phyloP scores from a whole-genome alignment of 2,329 filamentous ascomycete genomes.

The Epichloe hybrida region DNA sequence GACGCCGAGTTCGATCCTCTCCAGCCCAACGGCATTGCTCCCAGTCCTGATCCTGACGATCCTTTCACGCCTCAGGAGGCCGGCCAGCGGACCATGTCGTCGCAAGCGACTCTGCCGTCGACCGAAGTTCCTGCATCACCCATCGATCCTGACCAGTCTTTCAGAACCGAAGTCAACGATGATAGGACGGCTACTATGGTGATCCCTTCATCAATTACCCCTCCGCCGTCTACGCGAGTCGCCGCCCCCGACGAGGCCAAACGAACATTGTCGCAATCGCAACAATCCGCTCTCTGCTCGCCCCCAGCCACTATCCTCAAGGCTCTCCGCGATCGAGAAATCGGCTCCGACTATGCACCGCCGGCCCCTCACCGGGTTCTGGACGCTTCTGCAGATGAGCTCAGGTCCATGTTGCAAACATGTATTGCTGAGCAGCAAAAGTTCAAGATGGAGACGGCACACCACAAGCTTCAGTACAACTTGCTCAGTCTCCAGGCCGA shows the following conservation, averaged over 20 bases:
- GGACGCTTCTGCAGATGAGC: constrained; percentile 39
- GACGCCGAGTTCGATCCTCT: constrained; percentile 21
- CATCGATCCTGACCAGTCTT: constrained; percentile 32
- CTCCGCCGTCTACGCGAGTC: constrained; percentile 41
- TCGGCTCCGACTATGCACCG: constrained; percentile 28
- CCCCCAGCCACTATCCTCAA: constrained; percentile 36
- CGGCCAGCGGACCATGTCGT: constrained; percentile 21
- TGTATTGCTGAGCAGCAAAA: constrained; percentile 43
- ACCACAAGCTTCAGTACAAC: constrained; percentile 82
- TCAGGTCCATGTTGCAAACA: constrained; percentile 41
- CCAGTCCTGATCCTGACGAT: constrained; percentile 17
- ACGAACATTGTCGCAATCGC: constrained; percentile 25
- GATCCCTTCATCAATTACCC: constrained; percentile 45
- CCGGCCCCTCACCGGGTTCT: constrained; percentile 37
- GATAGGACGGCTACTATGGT: constrained; percentile 29
- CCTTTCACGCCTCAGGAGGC: constrained; percentile 19
- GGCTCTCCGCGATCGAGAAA: constrained; percentile 17
- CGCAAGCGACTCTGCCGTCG: constrained; percentile 42
- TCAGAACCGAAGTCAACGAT: constrained; percentile 37
- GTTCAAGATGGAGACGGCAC: constrained; percentile 70
- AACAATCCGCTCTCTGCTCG: constrained; percentile 37
- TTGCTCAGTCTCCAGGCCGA: constrained; percentile 72
- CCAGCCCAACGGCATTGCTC: constrained; percentile 20
- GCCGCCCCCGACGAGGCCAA: constrained; percentile 18
- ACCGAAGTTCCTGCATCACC: constrained; percentile 44